Base-by-base conservation (phyloP, 495 filamentous ascomycete genomes). In the Choiromyces venosus region DNA sequence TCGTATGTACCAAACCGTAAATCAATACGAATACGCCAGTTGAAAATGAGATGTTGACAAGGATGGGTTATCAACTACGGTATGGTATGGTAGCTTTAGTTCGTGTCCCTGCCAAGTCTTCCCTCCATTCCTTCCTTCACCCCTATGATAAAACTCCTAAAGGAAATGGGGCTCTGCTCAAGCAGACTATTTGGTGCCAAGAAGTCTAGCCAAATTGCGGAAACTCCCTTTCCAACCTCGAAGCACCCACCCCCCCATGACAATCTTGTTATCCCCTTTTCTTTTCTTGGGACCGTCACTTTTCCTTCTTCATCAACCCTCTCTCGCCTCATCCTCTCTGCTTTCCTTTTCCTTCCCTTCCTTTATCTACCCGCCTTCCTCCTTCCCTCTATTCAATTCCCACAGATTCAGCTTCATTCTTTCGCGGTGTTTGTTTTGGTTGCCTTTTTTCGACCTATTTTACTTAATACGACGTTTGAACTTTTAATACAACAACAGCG, bases 211-310 rank as follows among this genome's bases (percentile, higher is more conserved):
- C 9, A n/a, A 29, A 33, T 33, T 61, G 25, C 25, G 10, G 10
- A 4, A 33, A 33, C 52, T 33, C 52, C 52, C 12, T 16, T 61
- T 61, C 18, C 52, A 29, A 29, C 3, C 10, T 10, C 29, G 52
- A 4, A 29, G n/a, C n/a, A n/a, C n/a, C n/a, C n/a, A n/a, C n/a
- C n/a, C n/a, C 46, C 46, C 46, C 46, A 56, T 56, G 46, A 33
- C 52, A 61, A 61, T 61, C 52, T 16, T 33, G 10, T 61, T 18
- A 39, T 75, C 68, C 68, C 73, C 68, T 75, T 75, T 75, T 64
- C 65, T 38, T 52, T 36, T 25, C 29, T 37, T 52, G 21, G 66
- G 40, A 38, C 37, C 37, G 69, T 65, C 40, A 56, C n/a, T 35
- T 37, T 37, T 12, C 35, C 29, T 68, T 36, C 40, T 64, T 42